Base-by-base conservation (phyloP, 2,329 filamentous ascomycete species). In the Monilinia vaccinii-corymbosi region DNA sequence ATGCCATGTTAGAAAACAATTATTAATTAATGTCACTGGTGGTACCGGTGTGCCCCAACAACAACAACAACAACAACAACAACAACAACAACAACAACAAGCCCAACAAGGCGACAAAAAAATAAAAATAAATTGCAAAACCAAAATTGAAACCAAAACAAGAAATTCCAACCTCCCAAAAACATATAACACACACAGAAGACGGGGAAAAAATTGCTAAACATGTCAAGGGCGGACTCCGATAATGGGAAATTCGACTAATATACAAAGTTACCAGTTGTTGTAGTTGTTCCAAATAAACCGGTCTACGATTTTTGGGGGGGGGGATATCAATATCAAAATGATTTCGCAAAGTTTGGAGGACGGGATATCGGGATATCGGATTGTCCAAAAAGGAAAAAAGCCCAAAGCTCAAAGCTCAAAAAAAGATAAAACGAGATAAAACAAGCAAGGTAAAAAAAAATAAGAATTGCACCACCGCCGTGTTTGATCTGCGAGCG, bases 11-110 rank as follows among this genome's bases (percentile, higher is more conserved):
- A 31, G 18, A 53, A 52, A 44, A 36, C 13, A 14, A 36, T 53
- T 53, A 53, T 53, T 23, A 44, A 53, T 53, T 53, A 53, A 53
- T 31, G 36, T 53, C 36, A 44, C 23, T 32, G 50, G 13, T 32
- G 50, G 13, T 13, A 42, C 31, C 50, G 36, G 50, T 31, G 18
- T 16, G n/a, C 50, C 42, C 25, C 38, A 2, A 50, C 48, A n/a
- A 44, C 14, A 16, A n/a, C n/a, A n/a, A n/a, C n/a, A n/a, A n/a
- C n/a, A n/a, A n/a, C n/a, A n/a, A n/a, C n/a, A n/a, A n/a, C n/a
- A n/a, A n/a, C n/a, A n/a, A n/a, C n/a, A n/a, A n/a, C n/a, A n/a
- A n/a, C n/a, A n/a, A n/a, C n/a, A n/a, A n/a, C n/a, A n/a, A n/a
- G n/a, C n/a, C n/a, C n/a, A n/a, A n/a, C n/a, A n/a, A n/a, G 18